Base-by-base conservation (phyloP, 257 asterid species). In the Ballota nigra region DNA sequence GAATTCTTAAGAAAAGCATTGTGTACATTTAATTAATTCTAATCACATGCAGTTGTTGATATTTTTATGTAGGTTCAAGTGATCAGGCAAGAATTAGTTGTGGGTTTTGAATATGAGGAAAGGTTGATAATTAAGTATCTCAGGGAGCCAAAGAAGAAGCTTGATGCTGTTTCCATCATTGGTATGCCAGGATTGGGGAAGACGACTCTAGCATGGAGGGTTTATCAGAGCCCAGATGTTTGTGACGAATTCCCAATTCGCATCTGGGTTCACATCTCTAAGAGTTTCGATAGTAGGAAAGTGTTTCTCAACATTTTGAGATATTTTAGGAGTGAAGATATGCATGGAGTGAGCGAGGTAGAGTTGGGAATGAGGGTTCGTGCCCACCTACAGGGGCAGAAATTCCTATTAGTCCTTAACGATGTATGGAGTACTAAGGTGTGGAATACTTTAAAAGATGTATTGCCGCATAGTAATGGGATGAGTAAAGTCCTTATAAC, bases 401-500 rank as follows among this genome's bases (percentile, higher is more conserved):
- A 77, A 2, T 85, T 81, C 67, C 41, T 87, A 59, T 40, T 85
- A 18, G 62, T 49, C 5, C 12, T 47, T 24, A 62, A 67, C 4
- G 49, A 29, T 18, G 62, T 67, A 0, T 49, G 62, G 72, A 51
- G 20, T 5, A 4, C 0, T 0, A 13, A 16, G 0, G 62, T 49
- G 1, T 67, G 72, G 62, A 1, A 29, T 0, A 5, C 4, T 4
- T 72, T 87, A 33, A 11, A 65, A 56, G 8, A 5, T n/a, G 81
- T 72, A 0, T 69, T 87, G 70, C 86, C 91, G 0, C 53, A 9
- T 28, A 31, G 33, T 36, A 77, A 76, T 12, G 19, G 11, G 6
- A 8, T 15, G 6, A 77, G 87, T 7, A 77, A 83, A 66, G 79
- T 86, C 33, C 59, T 86, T 52, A 26, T 88, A 24, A 86, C 92